Conservation (phyloP, 768 basidiomycete genomes). For the Rhizopogon roseolus region DNA sequence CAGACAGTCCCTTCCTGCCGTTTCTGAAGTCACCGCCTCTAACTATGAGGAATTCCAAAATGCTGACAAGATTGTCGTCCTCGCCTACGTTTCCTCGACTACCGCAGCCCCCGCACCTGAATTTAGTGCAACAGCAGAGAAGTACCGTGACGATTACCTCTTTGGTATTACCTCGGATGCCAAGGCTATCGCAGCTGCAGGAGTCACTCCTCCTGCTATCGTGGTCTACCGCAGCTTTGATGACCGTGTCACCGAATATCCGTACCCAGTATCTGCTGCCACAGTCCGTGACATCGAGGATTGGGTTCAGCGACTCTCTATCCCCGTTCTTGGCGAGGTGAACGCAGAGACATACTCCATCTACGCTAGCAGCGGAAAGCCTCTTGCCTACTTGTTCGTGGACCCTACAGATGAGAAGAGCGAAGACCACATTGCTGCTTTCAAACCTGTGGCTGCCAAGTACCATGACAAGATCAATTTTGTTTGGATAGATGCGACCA, state of each 20-base stretch:
- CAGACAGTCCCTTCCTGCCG: constrained; percentile 91
- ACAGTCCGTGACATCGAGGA: constrained; percentile 58
- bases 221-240: constrained; percentile 93
- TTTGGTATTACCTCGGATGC: constrained; percentile 84
- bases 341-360: constrained; percentile 86
- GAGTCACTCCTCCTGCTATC: constrained; percentile 75
- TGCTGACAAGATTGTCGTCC: constrained; percentile 84
- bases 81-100: constrained; percentile 78
- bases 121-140: constrained; percentile 78
- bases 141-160: constrained; percentile 88
- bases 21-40: constrained; percentile 70
- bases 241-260: constrained; percentile 68
- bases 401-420: constrained; percentile 70
- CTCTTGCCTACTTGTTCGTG: constrained; percentile 92
- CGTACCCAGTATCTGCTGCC: constrained; percentile 51
- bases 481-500: constrained; percentile 95
- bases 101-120: constrained; percentile 66
- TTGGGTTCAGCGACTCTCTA: constrained; percentile 79
- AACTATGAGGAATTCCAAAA: constrained; percentile 83
- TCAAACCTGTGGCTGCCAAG: constrained; percentile 75
- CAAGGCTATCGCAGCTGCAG: constrained; percentile 61
- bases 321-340: constrained; percentile 90
- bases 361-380: constrained; percentile 79
- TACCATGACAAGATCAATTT: constrained; percentile 91
- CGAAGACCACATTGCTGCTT: constrained; percentile 56